Evolutionary conservation across 2,329 filamentous ascomycete genomes (phyloP), one percentile per base, ranked within the genome.

Genomic region (Boeremia exigua): DNA sequence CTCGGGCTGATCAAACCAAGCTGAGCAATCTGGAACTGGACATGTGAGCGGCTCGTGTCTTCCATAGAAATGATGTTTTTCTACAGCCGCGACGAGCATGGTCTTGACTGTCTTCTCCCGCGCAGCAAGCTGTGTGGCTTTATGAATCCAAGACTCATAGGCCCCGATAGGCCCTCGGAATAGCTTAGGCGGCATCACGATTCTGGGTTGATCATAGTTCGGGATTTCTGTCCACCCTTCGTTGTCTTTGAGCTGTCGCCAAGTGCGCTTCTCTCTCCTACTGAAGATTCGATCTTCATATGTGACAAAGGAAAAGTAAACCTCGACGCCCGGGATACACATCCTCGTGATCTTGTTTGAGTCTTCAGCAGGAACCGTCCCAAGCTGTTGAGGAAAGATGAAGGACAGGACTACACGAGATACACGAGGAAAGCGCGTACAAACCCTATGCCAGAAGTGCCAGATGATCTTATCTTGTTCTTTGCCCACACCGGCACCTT

Each of bases 151-250:
- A 11, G 14, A 42, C 27, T 57, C 29, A 37, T 29, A 47, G 23
- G 34, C 34, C 14, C 56, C 56, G 29, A 55, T 47, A 8, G 15
- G 42, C 27, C 51, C 56, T 47, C 47, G 47, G 32, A 59, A 59
- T 23, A 34, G 17, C 43, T 59, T 59, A 15, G 45, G 40, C 25
- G 56, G 56, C 17, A 39, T 29, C 40, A 55, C 37, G 34, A 58
- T 55, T 33, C 56, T 55, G 28, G 38, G 49, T 47, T 49, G 48
- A 48, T 37, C 40, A 44, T 32, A 44, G 28, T 32, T 45, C 53
- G 28, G 14, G 30, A 49, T 45, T 25, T 46, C 34, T 33, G 34
- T 36, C 46, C 40, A 42, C 40, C 36, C 46, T 43, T 56, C 33
- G 25, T 27, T 50, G 42, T 52, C 44, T 27, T 48, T 28, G 36